Evolutionary conservation across 1,284 basidiomycete species (phyloP), one percentile per base, ranked within the genome.

Genomic region (Baeospora myosura): DNA sequence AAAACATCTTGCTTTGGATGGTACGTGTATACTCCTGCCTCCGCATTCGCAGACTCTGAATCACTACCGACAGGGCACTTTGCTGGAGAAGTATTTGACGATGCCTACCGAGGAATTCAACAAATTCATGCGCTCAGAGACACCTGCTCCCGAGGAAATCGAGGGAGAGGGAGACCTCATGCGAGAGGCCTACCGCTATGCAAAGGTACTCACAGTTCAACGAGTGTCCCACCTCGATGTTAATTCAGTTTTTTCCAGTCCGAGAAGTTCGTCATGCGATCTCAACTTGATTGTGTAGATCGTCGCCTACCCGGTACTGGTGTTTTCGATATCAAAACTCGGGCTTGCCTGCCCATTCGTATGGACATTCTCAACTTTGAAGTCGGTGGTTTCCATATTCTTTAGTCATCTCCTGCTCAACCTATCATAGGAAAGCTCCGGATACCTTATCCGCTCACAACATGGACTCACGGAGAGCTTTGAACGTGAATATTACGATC

Each of bases 241-340:
- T 40, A 21, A 5, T 29, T 32, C 25, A 45, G 22, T 10, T 37
- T 6, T 42, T 29, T 25, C 3, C 52, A 92, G 85, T 81, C 81
- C 2, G 65, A 76, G 2, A 75, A 74, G 8, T 81, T 98, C 48
- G 69, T 98, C 35, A 91, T 97, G 85, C 88, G 95, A 12, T 96
- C 93, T 1, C 95, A 98, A 60, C 73, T 98, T 7, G 95, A 98
- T 59, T 94, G 92, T 53, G 64, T 79, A 1, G 88, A 98, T 56
- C 54, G 64, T 25, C 75, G 88, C 23, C 64, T 98, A 14, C 94
- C 94, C 1, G 90, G 92, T 1, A 83, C 81, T 0, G 90, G 89
- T 20, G 83, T 95, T 0, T 98, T 98, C 52, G 95, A 98, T 58
- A 83, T 98, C 61, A 98, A 98, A 64, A 98, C 95, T 0, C 77